Conservation (phyloP, 495 filamentous ascomycete genomes). For the Evernia prunastri region DNA sequence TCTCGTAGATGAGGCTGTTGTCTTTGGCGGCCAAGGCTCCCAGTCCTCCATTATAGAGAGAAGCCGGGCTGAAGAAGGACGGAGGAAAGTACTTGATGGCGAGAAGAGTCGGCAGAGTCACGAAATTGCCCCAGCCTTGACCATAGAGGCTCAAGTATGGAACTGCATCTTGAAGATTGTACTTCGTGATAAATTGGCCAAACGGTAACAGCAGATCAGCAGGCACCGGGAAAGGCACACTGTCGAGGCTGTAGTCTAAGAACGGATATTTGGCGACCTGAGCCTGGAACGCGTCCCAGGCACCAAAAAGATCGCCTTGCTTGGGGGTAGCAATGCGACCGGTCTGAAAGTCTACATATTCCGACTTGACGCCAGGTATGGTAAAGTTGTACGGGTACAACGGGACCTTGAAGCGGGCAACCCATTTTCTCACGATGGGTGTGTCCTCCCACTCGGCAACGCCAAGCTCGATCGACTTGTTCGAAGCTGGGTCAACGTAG, state of each 20-base stretch:
- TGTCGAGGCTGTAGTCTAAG: slow-evolving; percentile 1
- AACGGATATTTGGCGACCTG: slow-evolving; percentile 14
- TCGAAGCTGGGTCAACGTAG: slow-evolving; percentile 16
- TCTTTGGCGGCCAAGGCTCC: slow-evolving; percentile 29
- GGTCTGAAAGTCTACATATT: slow-evolving; percentile 39
- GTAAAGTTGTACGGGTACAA: slow-evolving; percentile 23
- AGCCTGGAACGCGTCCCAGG: neutral
- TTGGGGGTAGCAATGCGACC: slow-evolving; percentile 30
- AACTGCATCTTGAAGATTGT: slow-evolving; percentile 37
- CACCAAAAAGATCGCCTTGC: slow-evolving; percentile 1
- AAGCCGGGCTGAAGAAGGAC: slow-evolving; percentile 29
- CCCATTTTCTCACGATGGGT: slow-evolving; percentile 30
- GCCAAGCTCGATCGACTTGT: slow-evolving; percentile 11
- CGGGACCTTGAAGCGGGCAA: slow-evolving; percentile 38
- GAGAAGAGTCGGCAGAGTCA: slow-evolving; percentile 37
- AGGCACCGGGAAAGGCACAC: slow-evolving; percentile 29
- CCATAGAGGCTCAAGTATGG: slow-evolving; percentile 30
- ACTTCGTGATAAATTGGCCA: slow-evolving; percentile 39
- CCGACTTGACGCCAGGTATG: slow-evolving; percentile 18
- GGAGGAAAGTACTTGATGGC: slow-evolving; percentile 38
- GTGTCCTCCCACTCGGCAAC: slow-evolving; percentile 12
- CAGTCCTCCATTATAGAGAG: neutral
- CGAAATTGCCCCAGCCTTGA: slow-evolving; percentile 37
- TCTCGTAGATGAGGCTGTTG: slow-evolving; percentile 38
- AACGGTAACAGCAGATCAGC: slow-evolving; percentile 42